These are phyloP conservation scores for Chenopodium berlandieri DNA, from an alignment of 148 eudicot genomes.

Conservation along the genomic window DNA sequence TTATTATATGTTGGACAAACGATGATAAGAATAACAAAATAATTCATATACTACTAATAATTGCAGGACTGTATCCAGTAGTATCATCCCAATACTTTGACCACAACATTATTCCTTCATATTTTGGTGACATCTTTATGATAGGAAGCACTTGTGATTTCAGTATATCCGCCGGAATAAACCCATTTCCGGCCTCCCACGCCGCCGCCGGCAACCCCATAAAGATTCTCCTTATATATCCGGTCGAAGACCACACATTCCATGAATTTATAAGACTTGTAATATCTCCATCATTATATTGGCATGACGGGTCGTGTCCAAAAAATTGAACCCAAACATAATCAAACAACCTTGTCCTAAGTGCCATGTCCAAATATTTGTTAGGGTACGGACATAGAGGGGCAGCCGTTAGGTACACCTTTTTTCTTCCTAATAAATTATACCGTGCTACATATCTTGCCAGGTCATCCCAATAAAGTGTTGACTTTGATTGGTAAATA, in stretches of 20 bases:
- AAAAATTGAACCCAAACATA: slow-evolving; percentile 40
- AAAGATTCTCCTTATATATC: slow-evolving; percentile 17
- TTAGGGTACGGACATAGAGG: slow-evolving; percentile 38
- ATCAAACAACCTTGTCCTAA: slow-evolving; percentile 27
- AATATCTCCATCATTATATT: slow-evolving; percentile 19
- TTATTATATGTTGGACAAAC: neutral
- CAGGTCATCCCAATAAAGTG: slow-evolving; percentile 38
- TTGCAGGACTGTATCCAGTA: slow-evolving; percentile 24
- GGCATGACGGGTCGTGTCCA: slow-evolving; percentile 22
- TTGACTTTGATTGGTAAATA: slow-evolving; percentile 42
- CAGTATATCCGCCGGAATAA: slow-evolving; percentile 18
- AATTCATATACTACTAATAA: slow-evolving; percentile 16
- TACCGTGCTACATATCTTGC: slow-evolving; percentile 33
- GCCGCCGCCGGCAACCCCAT: slow-evolving; percentile 31
- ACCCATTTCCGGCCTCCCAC: slow-evolving; percentile 28
- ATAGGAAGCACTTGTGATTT: slow-evolving; percentile 22
- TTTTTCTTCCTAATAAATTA: slow-evolving; percentile 1
- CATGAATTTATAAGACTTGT: slow-evolving; percentile 24
- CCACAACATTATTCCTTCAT: slow-evolving; percentile 36
- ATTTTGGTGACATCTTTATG: slow-evolving; percentile 21
- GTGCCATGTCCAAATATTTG: slow-evolving; percentile 22
- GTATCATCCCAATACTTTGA: slow-evolving; percentile 28
- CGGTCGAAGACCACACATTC: slow-evolving; percentile 25
- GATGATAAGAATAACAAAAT: neutral
- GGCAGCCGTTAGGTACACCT: slow-evolving; percentile 35